phyloP scores from a whole-genome alignment of 1,139 yeast genomes.

The Wickerhamomyces sp. region DNA sequence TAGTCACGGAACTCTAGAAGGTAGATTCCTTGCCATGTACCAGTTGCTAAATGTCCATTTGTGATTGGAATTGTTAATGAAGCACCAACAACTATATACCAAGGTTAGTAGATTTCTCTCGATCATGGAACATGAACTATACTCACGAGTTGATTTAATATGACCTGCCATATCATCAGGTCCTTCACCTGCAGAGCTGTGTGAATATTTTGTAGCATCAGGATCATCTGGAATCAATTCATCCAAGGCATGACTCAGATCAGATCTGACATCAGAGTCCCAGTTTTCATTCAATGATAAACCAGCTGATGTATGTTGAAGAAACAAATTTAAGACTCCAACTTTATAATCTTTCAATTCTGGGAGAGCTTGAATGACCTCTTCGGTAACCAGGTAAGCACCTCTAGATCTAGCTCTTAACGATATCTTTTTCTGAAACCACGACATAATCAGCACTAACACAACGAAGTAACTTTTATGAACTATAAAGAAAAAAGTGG shows the following conservation, averaged over 20 bases:
- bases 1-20: conserved; percentile 66
- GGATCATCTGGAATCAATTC: conserved; percentile 65
- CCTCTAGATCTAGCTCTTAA: conserved; percentile 61
- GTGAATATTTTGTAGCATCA: conserved; percentile 41
- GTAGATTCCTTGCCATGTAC: conserved; percentile 86
- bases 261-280: conserved; percentile 72
- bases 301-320: conserved; percentile 79
- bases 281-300: conserved; percentile 73
- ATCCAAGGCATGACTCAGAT: conserved; percentile 60
- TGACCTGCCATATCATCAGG: conserved; percentile 86
- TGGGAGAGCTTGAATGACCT: conserved; percentile 51
- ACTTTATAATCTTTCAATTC: conserved; percentile 55
- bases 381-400: conserved; percentile 66
- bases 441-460: conserved; percentile 21
- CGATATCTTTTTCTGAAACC: conserved; percentile 56
- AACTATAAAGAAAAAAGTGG: no score
- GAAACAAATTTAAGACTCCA: conserved; percentile 62
- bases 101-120: conserved; percentile 4
- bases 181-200: conserved; percentile 59
- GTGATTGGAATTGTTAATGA: conserved; percentile 62
- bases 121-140: background rate
- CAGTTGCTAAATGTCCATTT: conserved; percentile 63
- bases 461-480: no score
- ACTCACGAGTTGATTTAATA: conserved; percentile 48
- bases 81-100: conserved; percentile 50